Conservation (phyloP, 139 green algal species). For the Axilococcus clingmanii region DNA sequence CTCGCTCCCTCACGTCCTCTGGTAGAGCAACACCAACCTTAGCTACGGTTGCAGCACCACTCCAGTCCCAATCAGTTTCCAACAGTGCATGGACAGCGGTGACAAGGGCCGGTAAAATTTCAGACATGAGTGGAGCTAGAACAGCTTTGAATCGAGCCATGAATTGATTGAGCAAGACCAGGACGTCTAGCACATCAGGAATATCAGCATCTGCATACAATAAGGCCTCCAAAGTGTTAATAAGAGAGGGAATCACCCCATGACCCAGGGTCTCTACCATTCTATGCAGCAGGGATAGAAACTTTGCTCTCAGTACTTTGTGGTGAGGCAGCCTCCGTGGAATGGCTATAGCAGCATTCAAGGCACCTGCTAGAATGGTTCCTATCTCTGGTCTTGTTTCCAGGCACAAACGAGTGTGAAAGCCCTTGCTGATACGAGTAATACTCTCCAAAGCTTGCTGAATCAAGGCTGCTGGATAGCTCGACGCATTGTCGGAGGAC, state of each 20-base stretch:
- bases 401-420: slow-evolving; percentile 46
- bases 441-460: slow-evolving; percentile 65
- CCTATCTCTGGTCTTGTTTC: slow-evolving; percentile 49
- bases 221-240: slow-evolving; percentile 46
- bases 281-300: slow-evolving; percentile 73
- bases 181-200: slow-evolving; percentile 47
- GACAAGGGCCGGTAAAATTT: slow-evolving; percentile 9
- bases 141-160: slow-evolving; percentile 9
- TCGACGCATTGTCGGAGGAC: background rate
- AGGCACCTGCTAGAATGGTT: slow-evolving; percentile 7
- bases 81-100: slow-evolving; percentile 45
- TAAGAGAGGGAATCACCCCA: slow-evolving; percentile 45
- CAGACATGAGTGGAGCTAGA: slow-evolving; percentile 13
- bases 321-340: slow-evolving; percentile 37
- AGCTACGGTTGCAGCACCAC: slow-evolving; percentile 27
- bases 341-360: slow-evolving; percentile 15
- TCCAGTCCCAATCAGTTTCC: slow-evolving; percentile 68
- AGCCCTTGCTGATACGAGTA: slow-evolving; percentile 66
- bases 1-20: slow-evolving; percentile 62
- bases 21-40: slow-evolving; percentile 18
- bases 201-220: slow-evolving; percentile 33
- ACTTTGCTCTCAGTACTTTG: slow-evolving; percentile 51
- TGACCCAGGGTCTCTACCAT: slow-evolving; percentile 69
- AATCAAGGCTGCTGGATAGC: slow-evolving; percentile 10
- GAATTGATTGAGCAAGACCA: slow-evolving; percentile 64